A percentile compares a stretch with the other conserved stretches of the same genome.
phyloP scores from a whole-genome alignment of 2,329 filamentous ascomycete genomes.

The Ilyonectria destructans region DNA sequence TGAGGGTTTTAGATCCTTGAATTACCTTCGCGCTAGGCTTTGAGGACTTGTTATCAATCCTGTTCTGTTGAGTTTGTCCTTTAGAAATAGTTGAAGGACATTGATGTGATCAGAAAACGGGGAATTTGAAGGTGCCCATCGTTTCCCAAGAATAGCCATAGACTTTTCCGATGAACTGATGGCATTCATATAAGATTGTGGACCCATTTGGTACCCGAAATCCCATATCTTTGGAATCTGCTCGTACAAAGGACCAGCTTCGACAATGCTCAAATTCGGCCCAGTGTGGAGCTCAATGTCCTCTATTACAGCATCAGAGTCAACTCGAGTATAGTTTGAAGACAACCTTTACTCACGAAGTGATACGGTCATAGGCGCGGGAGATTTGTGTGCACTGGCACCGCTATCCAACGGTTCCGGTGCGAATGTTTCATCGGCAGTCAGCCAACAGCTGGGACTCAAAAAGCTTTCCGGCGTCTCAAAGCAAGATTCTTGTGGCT shows the following conservation, averaged over 20 bases:
- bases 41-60: constrained; percentile 35
- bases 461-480: no score
- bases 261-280: constrained; percentile 6
- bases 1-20: background rate
- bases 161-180: constrained; percentile 45
- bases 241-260: constrained; percentile 36
- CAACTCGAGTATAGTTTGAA: background rate
- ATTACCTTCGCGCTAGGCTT: constrained; percentile 36
- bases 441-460: background rate
- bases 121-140: constrained; percentile 49
- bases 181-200: constrained; percentile 46
- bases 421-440: background rate
- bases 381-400: background rate
- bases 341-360: background rate
- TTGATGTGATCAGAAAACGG: constrained; percentile 53
- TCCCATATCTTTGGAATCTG: constrained; percentile 54
- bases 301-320: background rate
- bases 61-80: constrained; percentile 41
- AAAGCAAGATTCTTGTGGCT: background rate
- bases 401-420: background rate
- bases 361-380: background rate
- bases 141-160: constrained; percentile 39
- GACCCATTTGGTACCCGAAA: constrained; percentile 51
- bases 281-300: background rate
- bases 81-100: constrained; percentile 46